These are phyloP conservation scores for Leishmania aethiopica DNA, from an alignment of 208 protist species.

Conservation along the genomic window DNA sequence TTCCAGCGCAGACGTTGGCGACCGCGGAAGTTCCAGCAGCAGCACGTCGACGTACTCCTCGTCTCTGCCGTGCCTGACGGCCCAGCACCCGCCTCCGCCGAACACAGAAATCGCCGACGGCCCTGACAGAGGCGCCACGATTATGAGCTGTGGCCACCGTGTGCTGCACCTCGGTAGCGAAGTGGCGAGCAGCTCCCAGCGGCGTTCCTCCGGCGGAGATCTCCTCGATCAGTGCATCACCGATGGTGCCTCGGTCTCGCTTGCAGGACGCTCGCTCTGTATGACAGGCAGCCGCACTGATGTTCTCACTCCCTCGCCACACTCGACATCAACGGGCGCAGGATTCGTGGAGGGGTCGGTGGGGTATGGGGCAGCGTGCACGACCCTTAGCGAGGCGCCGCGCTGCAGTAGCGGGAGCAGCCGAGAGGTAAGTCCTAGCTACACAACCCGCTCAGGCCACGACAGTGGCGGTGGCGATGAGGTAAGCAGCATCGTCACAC, in stretches of 20 bases:
- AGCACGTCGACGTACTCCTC: constrained; percentile 7
- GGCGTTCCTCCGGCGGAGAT: background rate
- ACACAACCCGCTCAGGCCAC: background rate
- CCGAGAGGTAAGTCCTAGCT: background rate
- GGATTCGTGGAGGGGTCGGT: background rate
- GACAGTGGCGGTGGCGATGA: constrained; percentile 13
- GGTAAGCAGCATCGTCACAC: background rate
- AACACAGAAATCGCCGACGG: background rate
- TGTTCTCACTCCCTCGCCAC: background rate
- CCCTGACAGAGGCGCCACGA: background rate
- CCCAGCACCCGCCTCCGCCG: background rate
- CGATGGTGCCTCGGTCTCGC: background rate
- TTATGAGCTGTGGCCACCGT: background rate
- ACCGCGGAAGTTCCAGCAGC: background rate
- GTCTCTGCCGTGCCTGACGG: background rate
- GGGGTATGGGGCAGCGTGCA: background rate
- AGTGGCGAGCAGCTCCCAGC: background rate
- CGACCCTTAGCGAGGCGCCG: background rate
- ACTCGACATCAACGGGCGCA: background rate
- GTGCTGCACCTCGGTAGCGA: background rate
- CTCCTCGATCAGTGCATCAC: background rate
- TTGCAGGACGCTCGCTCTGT: background rate
- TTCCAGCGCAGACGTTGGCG: background rate
- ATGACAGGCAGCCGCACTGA: constrained; percentile 11
- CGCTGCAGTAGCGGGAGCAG: background rate